A percentile compares a stretch with the other conserved stretches of the same genome.
phyloP scores from a whole-genome alignment of 163 green algal genomes.

The Smithsoniella earleae region DNA sequence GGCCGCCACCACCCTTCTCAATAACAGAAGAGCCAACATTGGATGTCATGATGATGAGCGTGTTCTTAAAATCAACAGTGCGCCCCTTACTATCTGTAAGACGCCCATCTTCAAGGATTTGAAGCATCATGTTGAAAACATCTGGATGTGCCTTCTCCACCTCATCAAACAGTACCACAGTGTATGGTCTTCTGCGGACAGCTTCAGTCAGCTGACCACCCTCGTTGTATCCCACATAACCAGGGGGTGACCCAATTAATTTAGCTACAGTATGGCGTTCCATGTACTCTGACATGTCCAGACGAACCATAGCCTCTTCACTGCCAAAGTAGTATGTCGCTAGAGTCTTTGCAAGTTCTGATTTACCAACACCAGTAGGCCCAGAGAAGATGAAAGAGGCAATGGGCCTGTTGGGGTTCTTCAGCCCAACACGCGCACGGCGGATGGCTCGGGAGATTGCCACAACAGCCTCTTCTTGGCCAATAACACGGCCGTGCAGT shows the following conservation, averaged over 20 bases:
- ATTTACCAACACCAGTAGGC: conserved; percentile 94
- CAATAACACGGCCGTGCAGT: conserved; percentile 90
- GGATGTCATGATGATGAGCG: conserved; percentile 97
- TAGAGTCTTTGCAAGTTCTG: conserved; percentile 97
- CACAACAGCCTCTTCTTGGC: conserved; percentile 95
- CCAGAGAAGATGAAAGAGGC: conserved; percentile 97
- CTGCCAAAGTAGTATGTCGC: conserved; percentile 96
- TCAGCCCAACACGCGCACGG: conserved; percentile 85
- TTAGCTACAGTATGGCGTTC: conserved; percentile 97
- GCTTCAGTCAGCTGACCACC: conserved; percentile 97
- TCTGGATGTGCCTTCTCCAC: conserved; percentile 99
- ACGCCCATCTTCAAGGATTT: conserved; percentile 87
- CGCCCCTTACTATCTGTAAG: conserved; percentile 85
- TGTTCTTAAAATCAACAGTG: conserved; percentile 99
- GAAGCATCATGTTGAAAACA: conserved; percentile 99
- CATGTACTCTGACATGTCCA: conserved; percentile 99
- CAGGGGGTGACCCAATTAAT: conserved; percentile 92
- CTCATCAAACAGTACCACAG: conserved; percentile 97
- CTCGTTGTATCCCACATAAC: conserved; percentile 97
- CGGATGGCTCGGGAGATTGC: conserved; percentile 88
- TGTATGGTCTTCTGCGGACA: conserved; percentile 87
- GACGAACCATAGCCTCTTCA: conserved; percentile 89
- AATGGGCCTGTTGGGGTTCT: conserved; percentile 94
- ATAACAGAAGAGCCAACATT: conserved; percentile 94
- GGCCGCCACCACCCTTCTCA: conserved; percentile 89